Evolutionary conservation across 148 eudicot species (phyloP), one percentile per base, ranked within the genome.

Genomic region (Amaranthus palmeri): DNA sequence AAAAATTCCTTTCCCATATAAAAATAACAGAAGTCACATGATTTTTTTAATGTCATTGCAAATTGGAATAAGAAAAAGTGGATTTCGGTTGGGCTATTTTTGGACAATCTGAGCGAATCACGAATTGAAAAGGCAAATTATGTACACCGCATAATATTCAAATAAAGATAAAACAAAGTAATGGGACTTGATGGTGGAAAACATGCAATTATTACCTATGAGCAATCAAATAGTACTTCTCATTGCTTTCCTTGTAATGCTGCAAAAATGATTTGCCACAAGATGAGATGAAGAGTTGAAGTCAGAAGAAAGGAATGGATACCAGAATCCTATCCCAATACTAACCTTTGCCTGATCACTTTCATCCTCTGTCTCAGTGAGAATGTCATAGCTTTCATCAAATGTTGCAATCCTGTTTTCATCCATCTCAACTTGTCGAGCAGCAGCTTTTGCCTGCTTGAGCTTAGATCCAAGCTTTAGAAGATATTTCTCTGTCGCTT

Each of bases 181-280:
- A 25, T 25, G 36, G 59, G 68, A 41, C 45, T 40, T 45, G 53
- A 43, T 80, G 49, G 58, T 57, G 25, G 40, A 56, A 73, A 48
- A 57, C 50, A 65, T n/a, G 36, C 59, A 43, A 43, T 15, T 4
- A 58, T 25, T 87, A 95, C 99, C 99, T 95, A 69, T 95, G 99
- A 72, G 98, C 98, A 86, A 93, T 91, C 85, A 86, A 69, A 81
- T 93, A 93, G 84, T 93, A 93, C 79, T 93, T 93, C 81, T 93
- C 98, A 72, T 93, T 93, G 90, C 98, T 91, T 83, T 93, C 98
- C 88, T 89, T 75, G 75, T 93, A 93, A 82, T 93, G 97, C 98
- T 93, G 98, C 69, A 81, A 74, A 69, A 58, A 66, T 36, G 54
- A 65, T 60, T 47, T n/a, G 65, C 25, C 58, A 61, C 40, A 7